Evolutionary conservation across 176 grass and related monocot species (phyloP).

Genomic region (Ensete glaucum): DNA sequence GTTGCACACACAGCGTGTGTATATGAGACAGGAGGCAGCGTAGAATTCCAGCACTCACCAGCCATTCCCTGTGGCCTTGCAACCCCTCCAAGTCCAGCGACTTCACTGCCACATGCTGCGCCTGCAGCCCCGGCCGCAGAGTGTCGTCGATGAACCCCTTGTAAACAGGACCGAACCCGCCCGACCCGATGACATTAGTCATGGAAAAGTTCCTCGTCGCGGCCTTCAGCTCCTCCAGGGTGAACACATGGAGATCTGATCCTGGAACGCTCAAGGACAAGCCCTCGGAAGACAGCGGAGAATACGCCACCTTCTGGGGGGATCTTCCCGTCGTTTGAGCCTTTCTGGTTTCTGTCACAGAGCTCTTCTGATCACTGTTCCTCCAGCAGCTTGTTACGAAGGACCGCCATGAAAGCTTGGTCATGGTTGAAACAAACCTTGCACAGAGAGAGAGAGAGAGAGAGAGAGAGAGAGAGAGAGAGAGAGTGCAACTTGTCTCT

Average conservation of each 20-base stretch:
- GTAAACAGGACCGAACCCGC: neutral
- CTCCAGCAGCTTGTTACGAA: no score
- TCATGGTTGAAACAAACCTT: no score
- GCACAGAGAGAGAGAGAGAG: no score
- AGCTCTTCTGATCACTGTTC: no score
- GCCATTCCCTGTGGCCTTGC: neutral
- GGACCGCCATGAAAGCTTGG: no score
- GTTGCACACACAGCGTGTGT: no score
- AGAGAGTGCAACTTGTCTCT: no score
- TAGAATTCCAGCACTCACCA: neutral
- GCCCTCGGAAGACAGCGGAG: neutral
- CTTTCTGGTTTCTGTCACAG: neutral
- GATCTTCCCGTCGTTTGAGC: neutral
- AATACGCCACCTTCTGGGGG: neutral
- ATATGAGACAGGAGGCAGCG: no score
- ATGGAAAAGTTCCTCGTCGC: neutral
- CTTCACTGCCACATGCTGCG: neutral
- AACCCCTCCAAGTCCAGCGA: neutral
- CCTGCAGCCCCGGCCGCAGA: neutral
- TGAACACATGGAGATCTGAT: neutral
- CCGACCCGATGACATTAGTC: neutral
- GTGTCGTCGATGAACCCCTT: constrained; percentile 1
- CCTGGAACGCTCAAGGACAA: neutral
- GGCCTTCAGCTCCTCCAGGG: neutral
- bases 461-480: no score